phyloP scores from a whole-genome alignment of 1,284 basidiomycete species.

The Tilletia setariae region DNA sequence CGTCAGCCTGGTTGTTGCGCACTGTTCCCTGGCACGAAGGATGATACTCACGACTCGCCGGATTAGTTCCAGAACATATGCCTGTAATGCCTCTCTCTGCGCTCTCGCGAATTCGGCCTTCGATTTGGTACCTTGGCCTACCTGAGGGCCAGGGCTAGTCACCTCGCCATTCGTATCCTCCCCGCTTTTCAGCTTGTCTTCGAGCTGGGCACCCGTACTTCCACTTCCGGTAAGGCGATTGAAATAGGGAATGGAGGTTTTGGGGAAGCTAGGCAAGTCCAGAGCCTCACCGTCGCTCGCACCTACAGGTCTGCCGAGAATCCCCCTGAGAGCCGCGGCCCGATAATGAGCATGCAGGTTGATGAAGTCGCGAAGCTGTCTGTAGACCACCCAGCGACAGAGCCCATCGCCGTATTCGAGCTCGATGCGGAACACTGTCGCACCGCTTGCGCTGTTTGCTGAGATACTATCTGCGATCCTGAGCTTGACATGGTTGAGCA shows the following conservation, averaged over 20 bases:
- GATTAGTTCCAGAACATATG: constrained; percentile 83
- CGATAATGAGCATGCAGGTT: constrained; percentile 87
- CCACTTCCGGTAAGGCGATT: constrained; percentile 61
- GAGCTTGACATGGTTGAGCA: constrained; percentile 80
- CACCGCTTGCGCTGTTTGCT: constrained; percentile 58
- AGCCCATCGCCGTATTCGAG: constrained; percentile 96
- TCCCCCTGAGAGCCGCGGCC: constrained; percentile 61
- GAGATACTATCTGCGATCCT: constrained; percentile 81
- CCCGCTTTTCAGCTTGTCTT: constrained; percentile 52
- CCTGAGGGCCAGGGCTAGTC: constrained; percentile 48
- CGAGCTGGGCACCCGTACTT: constrained; percentile 31
- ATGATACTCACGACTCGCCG: constrained; percentile 14
- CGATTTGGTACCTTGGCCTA: constrained; percentile 41
- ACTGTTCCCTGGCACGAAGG: too few relatives aligned
- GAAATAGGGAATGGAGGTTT: constrained; percentile 78
- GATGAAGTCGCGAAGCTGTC: constrained; percentile 87
- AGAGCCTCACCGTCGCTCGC: constrained; percentile 56
- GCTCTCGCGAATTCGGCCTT: constrained; percentile 71
- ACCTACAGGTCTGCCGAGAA: constrained; percentile 36
- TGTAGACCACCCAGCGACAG: constrained; percentile 86
- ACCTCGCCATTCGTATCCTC: background rate
- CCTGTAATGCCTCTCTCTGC: constrained; percentile 78
- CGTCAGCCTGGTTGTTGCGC: too few relatives aligned
- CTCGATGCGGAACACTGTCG: constrained; percentile 81
- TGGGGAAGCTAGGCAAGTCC: constrained; percentile 86